Base-by-base conservation (phyloP, 148 eudicot species). In the Rhododendron williamsianum region DNA sequence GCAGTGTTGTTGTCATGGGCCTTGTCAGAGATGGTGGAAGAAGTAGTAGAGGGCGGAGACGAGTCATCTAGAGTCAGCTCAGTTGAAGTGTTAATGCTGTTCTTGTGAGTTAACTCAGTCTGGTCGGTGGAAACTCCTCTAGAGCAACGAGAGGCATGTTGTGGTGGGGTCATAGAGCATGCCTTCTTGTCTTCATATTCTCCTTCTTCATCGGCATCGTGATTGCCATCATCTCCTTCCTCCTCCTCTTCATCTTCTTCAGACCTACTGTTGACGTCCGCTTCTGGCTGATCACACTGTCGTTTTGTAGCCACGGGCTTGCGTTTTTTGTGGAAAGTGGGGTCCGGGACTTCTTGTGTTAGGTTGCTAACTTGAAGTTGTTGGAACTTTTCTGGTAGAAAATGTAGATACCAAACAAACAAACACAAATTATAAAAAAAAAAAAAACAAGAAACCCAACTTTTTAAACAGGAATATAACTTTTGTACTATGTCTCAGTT, bases 81-180 rank as follows among this genome's bases (percentile, higher is more conserved):
- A 6, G 85, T 82, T 76, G 76, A 54, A 58, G 60, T 60, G 6
- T 4, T 38, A 5, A 4, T 38, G 2, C 63, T 45, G 41, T 77
- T 16, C 77, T 78, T 56, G 3, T 87, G 81, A 9, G 69, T 85
- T 21, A 25, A 30, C 30, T 84, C 85, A 16, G 69, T 52, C 67
- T 87, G 87, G 12, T 89, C 91, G 0, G 91, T 89, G 9, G 92
- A 89, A 33, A 89, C 92, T 0, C 90, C 91, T 58, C 84, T 79
- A 0, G 94, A 89, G 69, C 92, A 92, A 13, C 89, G 80, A 54
- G 83, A 85, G 21, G 12, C 15, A 8, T 69, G 58, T 45, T 43
- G 83, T 13, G 60, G 35, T 23, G 93, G 90, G 1, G 85, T 87
- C 82, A 86, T 54, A 54, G 93, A 83, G 43, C 81, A 85, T 4